Conservation (phyloP, 257 asterid genomes). For the Fraxinus pennsylvanica region DNA sequence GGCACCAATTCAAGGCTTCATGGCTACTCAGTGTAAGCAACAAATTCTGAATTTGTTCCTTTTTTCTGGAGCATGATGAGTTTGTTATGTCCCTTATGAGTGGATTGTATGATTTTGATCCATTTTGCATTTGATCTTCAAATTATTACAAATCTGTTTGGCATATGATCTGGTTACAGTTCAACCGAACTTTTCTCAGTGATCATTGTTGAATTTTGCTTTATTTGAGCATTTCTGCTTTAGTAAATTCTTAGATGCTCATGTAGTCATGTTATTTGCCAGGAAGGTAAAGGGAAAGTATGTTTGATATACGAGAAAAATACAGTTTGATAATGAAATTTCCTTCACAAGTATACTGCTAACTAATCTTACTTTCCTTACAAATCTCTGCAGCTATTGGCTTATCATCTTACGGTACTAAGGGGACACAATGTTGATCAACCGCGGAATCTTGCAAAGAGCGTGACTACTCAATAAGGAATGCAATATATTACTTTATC, state of each 20-base stretch:
- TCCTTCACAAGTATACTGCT: not conserved
- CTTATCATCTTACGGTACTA: conserved; percentile 89
- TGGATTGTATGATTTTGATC: not conserved
- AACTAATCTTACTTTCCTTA: conserved; percentile 2
- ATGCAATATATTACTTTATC: not conserved
- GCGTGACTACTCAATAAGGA: conserved; percentile 87
- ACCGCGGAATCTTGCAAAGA: conserved; percentile 98
- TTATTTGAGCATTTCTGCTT: not conserved
- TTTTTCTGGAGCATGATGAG: not conserved
- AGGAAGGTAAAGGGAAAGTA: not conserved
- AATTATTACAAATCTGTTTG: too few relatives aligned
- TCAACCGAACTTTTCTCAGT: not conserved
- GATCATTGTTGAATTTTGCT: not conserved
- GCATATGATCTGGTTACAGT: not conserved
- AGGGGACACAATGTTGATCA: conserved; percentile 97
- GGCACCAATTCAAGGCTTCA: not conserved
- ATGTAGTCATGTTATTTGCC: not conserved
- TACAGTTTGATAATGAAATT: too few relatives aligned
- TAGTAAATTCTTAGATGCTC: not conserved
- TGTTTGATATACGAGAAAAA: too few relatives aligned
- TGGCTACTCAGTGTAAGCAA: not conserved
- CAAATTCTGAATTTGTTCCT: not conserved
- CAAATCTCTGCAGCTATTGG: conserved; percentile 65
- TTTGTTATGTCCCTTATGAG: not conserved
- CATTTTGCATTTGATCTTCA: too few relatives aligned